phyloP scores from a whole-genome alignment of 306 rosid genomes.

The Prunus persica region Prunus_persica_NCBIv2 NC_034009.1:875001-875500 shows the following conservation, averaged over 20 bases:
- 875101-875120: neutral
- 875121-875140: neutral
- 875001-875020: neutral
- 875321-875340: slow-evolving; percentile 79
- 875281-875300: slow-evolving; percentile 95
- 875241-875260: slow-evolving; percentile 8
- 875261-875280: slow-evolving; percentile 36
- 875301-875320: slow-evolving; percentile 80
- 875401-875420: slow-evolving; percentile 71
- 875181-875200: neutral
- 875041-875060: neutral
- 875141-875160: neutral
- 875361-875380: slow-evolving; percentile 49
- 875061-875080: neutral
- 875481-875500: neutral
- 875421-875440: slow-evolving; percentile 60
- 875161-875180: neutral
- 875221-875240: neutral
- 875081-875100: neutral
- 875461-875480: neutral
- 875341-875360: slow-evolving; percentile 56
- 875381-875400: slow-evolving; percentile 48
- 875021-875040: neutral
- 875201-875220: neutral
- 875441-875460: slow-evolving; percentile 45